A percentile compares a stretch with the other conserved stretches of the same genome.
phyloP scores from a whole-genome alignment of 2,329 filamentous ascomycete species.

The Aureobasidium sp. region DNA sequence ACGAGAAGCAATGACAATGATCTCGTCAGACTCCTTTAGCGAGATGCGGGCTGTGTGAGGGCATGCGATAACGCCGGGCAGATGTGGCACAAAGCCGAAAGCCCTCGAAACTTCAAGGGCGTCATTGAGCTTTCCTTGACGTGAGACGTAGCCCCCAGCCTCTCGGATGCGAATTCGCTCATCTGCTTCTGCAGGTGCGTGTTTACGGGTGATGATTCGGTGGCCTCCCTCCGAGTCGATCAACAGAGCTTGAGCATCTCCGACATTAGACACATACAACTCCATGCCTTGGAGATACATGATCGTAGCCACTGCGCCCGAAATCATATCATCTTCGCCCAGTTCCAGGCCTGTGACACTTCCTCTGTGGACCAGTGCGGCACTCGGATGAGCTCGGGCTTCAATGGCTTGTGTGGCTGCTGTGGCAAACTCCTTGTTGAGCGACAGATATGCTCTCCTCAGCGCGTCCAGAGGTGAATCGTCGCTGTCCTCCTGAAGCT shows the following conservation, averaged over 20 bases:
- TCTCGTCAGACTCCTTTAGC: conserved; percentile 83
- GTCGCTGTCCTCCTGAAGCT: conserved; percentile 46
- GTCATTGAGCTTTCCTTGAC: conserved; percentile 90
- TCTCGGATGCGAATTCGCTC: conserved; percentile 88
- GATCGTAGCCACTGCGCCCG: conserved; percentile 86
- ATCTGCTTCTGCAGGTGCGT: conserved; percentile 79
- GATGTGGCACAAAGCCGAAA: conserved; percentile 88
- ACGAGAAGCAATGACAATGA: conserved; percentile 81
- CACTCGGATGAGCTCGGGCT: conserved; percentile 52
- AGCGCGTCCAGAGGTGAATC: conserved; percentile 80
- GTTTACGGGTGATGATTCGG: conserved; percentile 78
- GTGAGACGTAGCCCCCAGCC: conserved; percentile 90
- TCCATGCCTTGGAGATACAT: conserved; percentile 85
- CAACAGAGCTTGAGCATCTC: conserved; percentile 90
- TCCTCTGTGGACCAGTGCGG: conserved; percentile 56
- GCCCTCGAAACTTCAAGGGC: conserved; percentile 83
- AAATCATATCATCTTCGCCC: conserved; percentile 80
- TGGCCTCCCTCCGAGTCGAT: conserved; percentile 83
- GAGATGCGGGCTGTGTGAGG: conserved; percentile 74
- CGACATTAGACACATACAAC: conserved; percentile 89
- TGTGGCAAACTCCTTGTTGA: conserved; percentile 92
- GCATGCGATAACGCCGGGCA: conserved; percentile 87
- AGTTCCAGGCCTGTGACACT: conserved; percentile 68
- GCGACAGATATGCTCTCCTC: conserved; percentile 72
- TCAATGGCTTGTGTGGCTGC: conserved; percentile 74